A percentile compares a stretch with the other conserved stretches of the same genome.
phyloP scores from a whole-genome alignment of 2,329 filamentous ascomycete species.

The Fusarium haematococcum region DNA sequence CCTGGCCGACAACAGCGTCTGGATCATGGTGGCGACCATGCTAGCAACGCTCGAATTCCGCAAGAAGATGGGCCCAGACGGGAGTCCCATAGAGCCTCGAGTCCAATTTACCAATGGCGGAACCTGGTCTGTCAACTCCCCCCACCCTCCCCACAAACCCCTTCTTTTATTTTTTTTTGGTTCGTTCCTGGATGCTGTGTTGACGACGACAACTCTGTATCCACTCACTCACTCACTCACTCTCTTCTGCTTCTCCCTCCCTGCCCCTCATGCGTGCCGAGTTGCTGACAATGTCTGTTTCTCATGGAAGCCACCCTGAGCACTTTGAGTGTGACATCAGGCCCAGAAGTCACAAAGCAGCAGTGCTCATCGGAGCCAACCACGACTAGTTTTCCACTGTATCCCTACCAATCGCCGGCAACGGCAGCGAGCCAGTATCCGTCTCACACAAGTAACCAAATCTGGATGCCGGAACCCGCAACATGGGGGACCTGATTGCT shows the following conservation, averaged over 20 bases:
- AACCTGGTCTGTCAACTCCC: constrained; percentile 44
- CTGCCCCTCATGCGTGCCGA: background rate
- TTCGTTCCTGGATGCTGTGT: background rate
- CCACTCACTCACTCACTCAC: background rate
- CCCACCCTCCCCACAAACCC: constrained; percentile 4
- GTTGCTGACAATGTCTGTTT: constrained; percentile 1
- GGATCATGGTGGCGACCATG: constrained; percentile 52
- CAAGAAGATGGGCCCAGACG: constrained; percentile 40
- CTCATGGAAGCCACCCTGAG: constrained; percentile 45
- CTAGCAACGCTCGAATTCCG: constrained; percentile 45
- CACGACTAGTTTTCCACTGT: background rate
- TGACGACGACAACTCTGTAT: background rate
- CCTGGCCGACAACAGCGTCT: constrained; percentile 51
- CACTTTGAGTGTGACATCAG: constrained; percentile 47
- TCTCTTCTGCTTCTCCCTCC: background rate
- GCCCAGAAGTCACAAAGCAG: constrained; percentile 29
- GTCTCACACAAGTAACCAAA: background rate
- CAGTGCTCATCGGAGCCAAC: constrained; percentile 23
- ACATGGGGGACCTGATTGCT: constrained; percentile 12
- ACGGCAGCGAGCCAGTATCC: background rate
- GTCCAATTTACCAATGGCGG: constrained; percentile 48
- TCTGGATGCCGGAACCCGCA: background rate
- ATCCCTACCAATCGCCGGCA: background rate
- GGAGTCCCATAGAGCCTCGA: constrained; percentile 44
- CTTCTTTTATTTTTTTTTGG: constrained; percentile 10